phyloP scores from a whole-genome alignment of 1,139 yeast genomes.

The Candida anutae region DNA sequence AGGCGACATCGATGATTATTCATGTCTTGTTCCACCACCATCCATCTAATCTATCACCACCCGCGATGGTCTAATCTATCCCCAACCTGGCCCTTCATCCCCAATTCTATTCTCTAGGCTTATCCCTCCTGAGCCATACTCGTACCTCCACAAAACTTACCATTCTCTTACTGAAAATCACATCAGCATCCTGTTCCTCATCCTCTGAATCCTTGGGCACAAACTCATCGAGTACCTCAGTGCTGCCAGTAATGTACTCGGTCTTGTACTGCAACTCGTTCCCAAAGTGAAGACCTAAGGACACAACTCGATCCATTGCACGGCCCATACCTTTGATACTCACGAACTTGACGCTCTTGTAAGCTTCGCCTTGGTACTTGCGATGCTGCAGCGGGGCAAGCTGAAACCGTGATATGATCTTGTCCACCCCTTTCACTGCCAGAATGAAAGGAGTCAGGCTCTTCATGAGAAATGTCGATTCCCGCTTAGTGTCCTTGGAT shows the following conservation, averaged over 20 bases:
- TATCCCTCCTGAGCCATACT: slow-evolving; percentile 34
- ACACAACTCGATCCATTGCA: slow-evolving; percentile 47
- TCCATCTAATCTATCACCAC: too few species aligned
- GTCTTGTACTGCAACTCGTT: slow-evolving; percentile 37
- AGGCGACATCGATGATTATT: too few species aligned
- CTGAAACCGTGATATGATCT: slow-evolving; percentile 33
- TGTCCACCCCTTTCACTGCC: slow-evolving; percentile 50
- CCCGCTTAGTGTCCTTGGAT: slow-evolving; percentile 25
- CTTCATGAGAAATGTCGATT: slow-evolving; percentile 48
- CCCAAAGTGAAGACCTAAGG: slow-evolving; percentile 47
- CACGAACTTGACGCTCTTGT: slow-evolving; percentile 34
- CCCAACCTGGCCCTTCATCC: neutral
- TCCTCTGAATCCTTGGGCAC: slow-evolving; percentile 19
- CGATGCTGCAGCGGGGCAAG: slow-evolving; percentile 18
- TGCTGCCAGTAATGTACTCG: slow-evolving; percentile 49
- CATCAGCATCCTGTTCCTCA: slow-evolving; percentile 29
- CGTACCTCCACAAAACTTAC: slow-evolving; percentile 54
- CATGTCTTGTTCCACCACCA: too few species aligned
- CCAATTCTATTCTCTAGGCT: neutral
- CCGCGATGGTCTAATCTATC: too few species aligned
- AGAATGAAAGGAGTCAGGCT: slow-evolving; percentile 55
- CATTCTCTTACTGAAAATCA: slow-evolving; percentile 43
- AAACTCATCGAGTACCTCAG: slow-evolving; percentile 60
- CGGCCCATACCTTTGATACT: slow-evolving; percentile 64
- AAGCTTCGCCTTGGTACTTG: slow-evolving; percentile 32